phyloP scores from a whole-genome alignment of 2,329 filamentous ascomycete genomes.

The Truncatella angustata region DNA sequence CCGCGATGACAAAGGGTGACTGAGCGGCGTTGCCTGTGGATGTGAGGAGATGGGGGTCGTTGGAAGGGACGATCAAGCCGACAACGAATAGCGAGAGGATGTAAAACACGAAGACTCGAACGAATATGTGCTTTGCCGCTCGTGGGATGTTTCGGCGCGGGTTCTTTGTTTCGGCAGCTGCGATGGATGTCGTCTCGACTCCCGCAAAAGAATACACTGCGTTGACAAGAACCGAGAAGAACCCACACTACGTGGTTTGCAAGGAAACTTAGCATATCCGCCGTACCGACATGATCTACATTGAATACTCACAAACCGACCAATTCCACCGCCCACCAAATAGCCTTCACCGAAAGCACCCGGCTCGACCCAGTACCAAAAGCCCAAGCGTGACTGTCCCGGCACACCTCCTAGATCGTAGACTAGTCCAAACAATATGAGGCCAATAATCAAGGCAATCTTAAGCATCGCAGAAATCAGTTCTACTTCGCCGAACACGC shows the following conservation, averaged over 20 bases:
- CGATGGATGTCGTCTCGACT: conserved; percentile 35
- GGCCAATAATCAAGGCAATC: conserved; percentile 42
- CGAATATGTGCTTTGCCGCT: conserved; percentile 19
- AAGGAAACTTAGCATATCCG: background rate
- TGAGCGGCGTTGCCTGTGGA: conserved; percentile 36
- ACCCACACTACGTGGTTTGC: conserved; percentile 23
- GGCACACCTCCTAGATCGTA: conserved; percentile 49
- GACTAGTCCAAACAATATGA: conserved; percentile 46
- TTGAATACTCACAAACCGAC: conserved; percentile 28
- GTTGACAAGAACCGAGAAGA: conserved; percentile 31
- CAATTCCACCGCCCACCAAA: conserved; percentile 25
- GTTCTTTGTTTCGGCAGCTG: conserved; percentile 35
- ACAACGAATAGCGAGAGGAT: conserved; percentile 11
- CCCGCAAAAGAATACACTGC: conserved; percentile 26
- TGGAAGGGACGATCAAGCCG: conserved; percentile 9
- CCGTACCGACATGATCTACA: background rate
- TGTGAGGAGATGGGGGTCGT: conserved; percentile 21
- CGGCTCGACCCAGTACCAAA: conserved; percentile 49
- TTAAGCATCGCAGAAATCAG: conserved; percentile 9
- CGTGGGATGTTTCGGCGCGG: conserved; percentile 35
- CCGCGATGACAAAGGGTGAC: conserved; percentile 53
- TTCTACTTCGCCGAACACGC: conserved; percentile 11
- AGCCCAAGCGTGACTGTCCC: conserved; percentile 46
- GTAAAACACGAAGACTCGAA: conserved; percentile 15
- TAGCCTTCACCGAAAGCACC: conserved; percentile 46